Percentiles rank a stretch among this genome's conserved stretches.
Evolutionary conservation across 495 filamentous ascomycete genomes (phyloP).

Genomic region (Bathelium albidoporum): DNA sequence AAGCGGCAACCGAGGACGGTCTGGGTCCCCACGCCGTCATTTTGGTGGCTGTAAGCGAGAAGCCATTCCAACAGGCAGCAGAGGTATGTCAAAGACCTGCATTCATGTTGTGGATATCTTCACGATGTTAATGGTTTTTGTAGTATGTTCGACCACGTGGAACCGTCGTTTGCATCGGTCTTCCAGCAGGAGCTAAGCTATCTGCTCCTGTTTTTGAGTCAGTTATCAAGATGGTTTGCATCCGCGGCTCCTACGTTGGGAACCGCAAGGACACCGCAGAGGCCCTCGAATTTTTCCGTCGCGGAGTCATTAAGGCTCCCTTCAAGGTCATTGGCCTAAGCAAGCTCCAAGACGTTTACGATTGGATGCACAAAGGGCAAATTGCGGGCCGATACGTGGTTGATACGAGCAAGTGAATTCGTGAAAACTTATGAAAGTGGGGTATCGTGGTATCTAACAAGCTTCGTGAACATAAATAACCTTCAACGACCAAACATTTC

Average conservation of each 20-base stretch:
- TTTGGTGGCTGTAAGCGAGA: slow-evolving; percentile 72
- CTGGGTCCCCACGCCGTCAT: slow-evolving; percentile 83
- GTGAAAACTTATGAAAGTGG: background rate
- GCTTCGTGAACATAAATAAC: background rate
- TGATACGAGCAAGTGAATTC: slow-evolving; percentile 46
- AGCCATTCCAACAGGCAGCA: slow-evolving; percentile 87
- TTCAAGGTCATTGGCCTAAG: slow-evolving; percentile 73
- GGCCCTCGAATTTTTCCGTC: slow-evolving; percentile 76
- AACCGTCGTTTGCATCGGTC: slow-evolving; percentile 70
- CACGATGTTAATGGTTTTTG: background rate
- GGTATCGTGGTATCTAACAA: background rate
- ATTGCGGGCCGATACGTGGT: slow-evolving; percentile 86
- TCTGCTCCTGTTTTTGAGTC: slow-evolving; percentile 76
- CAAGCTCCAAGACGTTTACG: slow-evolving; percentile 66
- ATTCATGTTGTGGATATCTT: background rate
- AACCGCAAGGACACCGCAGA: slow-evolving; percentile 77
- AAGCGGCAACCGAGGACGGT: slow-evolving; percentile 63
- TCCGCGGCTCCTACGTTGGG: slow-evolving; percentile 89
- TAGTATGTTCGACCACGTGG: slow-evolving; percentile 72
- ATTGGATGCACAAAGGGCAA: slow-evolving; percentile 48
- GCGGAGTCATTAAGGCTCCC: slow-evolving; percentile 75
- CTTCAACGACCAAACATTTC: background rate
- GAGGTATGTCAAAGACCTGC: slow-evolving; percentile 29
- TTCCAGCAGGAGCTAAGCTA: slow-evolving; percentile 68
- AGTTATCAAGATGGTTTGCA: slow-evolving; percentile 79